These are phyloP conservation scores for Kwoniella sp. DNA, from an alignment of 768 basidiomycete genomes.

Conservation along the genomic window DNA sequence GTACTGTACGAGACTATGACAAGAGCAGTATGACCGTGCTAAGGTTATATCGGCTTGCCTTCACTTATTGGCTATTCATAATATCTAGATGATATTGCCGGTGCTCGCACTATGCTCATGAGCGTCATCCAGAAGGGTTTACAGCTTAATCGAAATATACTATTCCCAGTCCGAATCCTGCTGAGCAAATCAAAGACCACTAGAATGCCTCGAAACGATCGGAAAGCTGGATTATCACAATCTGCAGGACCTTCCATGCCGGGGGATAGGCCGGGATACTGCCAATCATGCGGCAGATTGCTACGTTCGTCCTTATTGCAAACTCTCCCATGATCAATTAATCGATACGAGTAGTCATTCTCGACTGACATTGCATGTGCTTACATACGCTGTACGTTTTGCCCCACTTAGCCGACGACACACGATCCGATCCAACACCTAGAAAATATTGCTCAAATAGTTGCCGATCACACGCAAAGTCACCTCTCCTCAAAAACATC, in stretches of 20 bases:
- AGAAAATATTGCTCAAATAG: slow-evolving; percentile 40
- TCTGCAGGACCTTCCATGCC: not conserved
- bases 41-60: too few relatives aligned
- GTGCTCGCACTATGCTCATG: too few relatives aligned
- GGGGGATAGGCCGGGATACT: slow-evolving; percentile 4
- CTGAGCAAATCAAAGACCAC: not conserved
- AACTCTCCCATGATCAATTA: not conserved
- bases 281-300: slow-evolving; percentile 22
- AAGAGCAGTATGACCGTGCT: too few relatives aligned
- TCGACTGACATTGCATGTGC: too few relatives aligned
- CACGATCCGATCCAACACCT: slow-evolving; percentile 24
- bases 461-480: slow-evolving; percentile 27
- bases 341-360: too few relatives aligned
- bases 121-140: too few relatives aligned
- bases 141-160: too few relatives aligned
- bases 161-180: too few relatives aligned
- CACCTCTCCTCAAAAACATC: not conserved
- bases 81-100: too few relatives aligned
- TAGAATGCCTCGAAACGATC: not conserved
- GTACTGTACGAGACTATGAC: too few relatives aligned
- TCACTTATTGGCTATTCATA: too few relatives aligned
- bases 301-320: slow-evolving; percentile 5
- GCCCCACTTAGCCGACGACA: slow-evolving; percentile 15
- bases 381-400: not conserved
- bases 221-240: not conserved